These are phyloP conservation scores for Candida boidinii DNA, from an alignment of 805 yeast genomes.

Conservation along the genomic window DNA sequence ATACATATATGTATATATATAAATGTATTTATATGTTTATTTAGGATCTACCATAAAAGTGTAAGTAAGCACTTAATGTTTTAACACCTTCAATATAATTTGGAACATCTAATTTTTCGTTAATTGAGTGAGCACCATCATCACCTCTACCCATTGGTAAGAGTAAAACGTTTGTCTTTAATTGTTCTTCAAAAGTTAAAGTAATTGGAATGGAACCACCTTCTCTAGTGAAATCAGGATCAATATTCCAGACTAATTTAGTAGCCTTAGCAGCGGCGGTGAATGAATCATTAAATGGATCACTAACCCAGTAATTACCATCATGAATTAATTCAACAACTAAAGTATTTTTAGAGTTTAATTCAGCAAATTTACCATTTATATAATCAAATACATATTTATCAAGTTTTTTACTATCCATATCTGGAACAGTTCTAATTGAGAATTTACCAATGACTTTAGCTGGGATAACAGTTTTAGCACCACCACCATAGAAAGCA, in stretches of 20 bases:
- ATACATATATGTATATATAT: too few relatives aligned
- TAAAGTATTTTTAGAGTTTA: conserved; percentile 71
- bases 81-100: conserved; percentile 93
- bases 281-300: conserved; percentile 88
- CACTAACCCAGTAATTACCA: conserved; percentile 94
- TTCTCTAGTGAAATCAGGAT: conserved; percentile 95
- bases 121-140: conserved; percentile 98
- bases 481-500: conserved; percentile 91
- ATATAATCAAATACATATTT: conserved; percentile 67
- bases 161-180: conserved; percentile 77
- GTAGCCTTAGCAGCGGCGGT: conserved; percentile 94
- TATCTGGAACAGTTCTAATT: conserved; percentile 95
- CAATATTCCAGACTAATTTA: conserved; percentile 86
- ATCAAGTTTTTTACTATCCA: conserved; percentile 72
- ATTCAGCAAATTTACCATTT: conserved; percentile 51
- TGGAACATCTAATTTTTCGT: conserved; percentile 83
- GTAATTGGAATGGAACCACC: conserved; percentile 99
- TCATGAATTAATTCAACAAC: conserved; percentile 78
- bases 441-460: conserved; percentile 92
- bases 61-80: conserved; percentile 88
- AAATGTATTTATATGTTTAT: too few relatives aligned
- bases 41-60: conserved; percentile 56
- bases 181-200: conserved; percentile 79
- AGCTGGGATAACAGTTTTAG: conserved; percentile 97
- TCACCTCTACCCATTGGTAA: conserved; percentile 99